Base-by-base conservation (phyloP, 2,329 filamentous ascomycete genomes). In the Aspergillus piperis region DNA sequence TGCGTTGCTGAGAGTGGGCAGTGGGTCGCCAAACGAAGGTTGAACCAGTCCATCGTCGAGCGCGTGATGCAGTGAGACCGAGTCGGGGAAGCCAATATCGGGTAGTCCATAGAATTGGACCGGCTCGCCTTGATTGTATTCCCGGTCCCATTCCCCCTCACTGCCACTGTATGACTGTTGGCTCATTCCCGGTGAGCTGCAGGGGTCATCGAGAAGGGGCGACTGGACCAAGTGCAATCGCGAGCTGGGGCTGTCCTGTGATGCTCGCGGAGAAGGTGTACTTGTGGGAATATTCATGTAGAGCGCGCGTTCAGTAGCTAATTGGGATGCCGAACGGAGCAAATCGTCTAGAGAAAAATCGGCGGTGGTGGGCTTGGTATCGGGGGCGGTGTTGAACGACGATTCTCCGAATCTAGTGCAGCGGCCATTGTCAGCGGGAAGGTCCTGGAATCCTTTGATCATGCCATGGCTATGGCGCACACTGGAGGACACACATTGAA, bases 131-230 rank as follows among this genome's bases (percentile, higher is more conserved):
- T 62, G 52, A 5, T 66, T 68, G 44, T 36, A 55, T 13, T 55
- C 53, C 39, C 61, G 55, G 3, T 71, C 70, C 54, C 56, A 57
- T 15, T 71, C 71, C 1, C 54, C 54, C 21, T 70, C 69, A 62
- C 68, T 68, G 3, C 57, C 61, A 21, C 58, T 63, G 13, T 63
- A 66, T 5, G 67, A 65, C 8, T 58, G 55, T 13, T 66, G 59
- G 50, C 63, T 66, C 21, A 63, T 64, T 19, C 63, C 64, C 2
- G 71, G 70, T 5, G 70, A 71, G 7, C 60, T 61, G 58, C 63
- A 65, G 5, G 63, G 57, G 44, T 72, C 53, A 8, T 55, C 69
- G 5, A 68, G 49, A 17, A 66, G 3, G 61, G 5, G 47, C 23
- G 19, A 59, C 30, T 42, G 51, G 21, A 59, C 54, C 21, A 58